Base-by-base conservation (phyloP, 495 filamentous ascomycete species). In the Xeromyces bisporus region DNA sequence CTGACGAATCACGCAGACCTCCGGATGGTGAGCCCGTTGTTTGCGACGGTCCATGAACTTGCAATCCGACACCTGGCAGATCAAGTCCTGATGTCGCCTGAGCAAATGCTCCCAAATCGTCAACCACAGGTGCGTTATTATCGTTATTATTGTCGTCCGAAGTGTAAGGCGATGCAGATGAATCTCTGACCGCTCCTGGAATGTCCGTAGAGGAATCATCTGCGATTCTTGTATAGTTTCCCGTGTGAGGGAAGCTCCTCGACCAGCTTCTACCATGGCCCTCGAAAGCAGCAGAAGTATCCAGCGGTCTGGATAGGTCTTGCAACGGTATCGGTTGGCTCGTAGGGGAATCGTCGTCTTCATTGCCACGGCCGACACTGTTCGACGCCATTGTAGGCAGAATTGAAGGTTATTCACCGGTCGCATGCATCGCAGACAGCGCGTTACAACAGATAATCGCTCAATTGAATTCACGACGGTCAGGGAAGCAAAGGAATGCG, bases 271-370 rank as follows among this genome's bases (percentile, higher is more conserved):
- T 41, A 6, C 47, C 47, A 29, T 46, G 43, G 15, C 57, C 37
- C 28, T 50, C 38, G n/a, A n/a, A n/a, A 29, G 44, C 29, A 41
- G 41, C 36, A 31, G 30, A 23, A 33, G 37, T 32, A 36, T 66
- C 68, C 27, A 70, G 64, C 20, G 67, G 57, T 32, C 70, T 65
- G 18, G 73, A 71, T 29, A 93, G 73, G 50, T 92, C 75, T 50
- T 78, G 77, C 29, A 94, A 61, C 28, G 86, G 83, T 53, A 93
- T 92, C 25, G 77, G 77, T 37, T 82, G 77, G 29, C 67, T 56
- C 18, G 69, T 50, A 23, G 66, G 39, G 35, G 60, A 44, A 17
- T 53, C 46, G 31, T 60, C 56, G 39, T 62, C 42, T 36, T 50
- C 46, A 38, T 64, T 52, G 39, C 59, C 53, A 46, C 63, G 52